Evolutionary conservation across 192 early-diverging fungal species (phyloP), one percentile per base, ranked within the genome.

Genomic region (Funneliformis geosporum): DNA sequence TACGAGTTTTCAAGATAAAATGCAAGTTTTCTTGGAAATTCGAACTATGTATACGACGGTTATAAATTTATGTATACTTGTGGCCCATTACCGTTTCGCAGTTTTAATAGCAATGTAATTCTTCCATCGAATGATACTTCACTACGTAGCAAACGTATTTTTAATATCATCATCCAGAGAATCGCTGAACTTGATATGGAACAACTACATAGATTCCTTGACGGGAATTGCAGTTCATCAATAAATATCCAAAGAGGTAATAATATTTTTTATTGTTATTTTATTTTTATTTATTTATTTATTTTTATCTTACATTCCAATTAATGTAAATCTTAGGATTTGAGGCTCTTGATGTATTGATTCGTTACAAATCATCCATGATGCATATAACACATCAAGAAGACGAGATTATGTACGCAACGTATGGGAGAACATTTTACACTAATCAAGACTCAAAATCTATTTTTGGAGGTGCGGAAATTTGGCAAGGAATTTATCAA

Each of bases 401-500:
- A n/a, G n/a, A n/a, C n/a, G n/a, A n/a, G n/a, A n/a, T n/a, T n/a
- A n/a, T n/a, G n/a, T n/a, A n/a, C n/a, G n/a, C n/a, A n/a, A n/a
- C n/a, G n/a, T n/a, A 91, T 69, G 92, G 94, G 14, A 89, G 95
- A 2, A 96, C 94, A 27, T 97, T 99, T 87, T 98, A 93, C 79
- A 98, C 95, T 1, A 88, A 92, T 21, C 85, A 89, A 23, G 88
- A 85, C 75, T 80, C 84, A 0, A 66, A 60, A 50, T 66, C 76
- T 42, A 87, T 89, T 0, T 84, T 82, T 10, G 93, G 95, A 60
- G 96, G 96, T 16, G 88, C 92, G 16, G 94, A 96, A 86, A 89
- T 96, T 10, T 97, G 96, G 96, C 92, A 92, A 80, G 97, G 97
- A 16, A 95, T 94, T 81, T 96, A 95, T 78, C 95, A 97, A 74